phyloP scores from a whole-genome alignment of 306 rosid genomes.

The Inga oerstediana region DNA sequence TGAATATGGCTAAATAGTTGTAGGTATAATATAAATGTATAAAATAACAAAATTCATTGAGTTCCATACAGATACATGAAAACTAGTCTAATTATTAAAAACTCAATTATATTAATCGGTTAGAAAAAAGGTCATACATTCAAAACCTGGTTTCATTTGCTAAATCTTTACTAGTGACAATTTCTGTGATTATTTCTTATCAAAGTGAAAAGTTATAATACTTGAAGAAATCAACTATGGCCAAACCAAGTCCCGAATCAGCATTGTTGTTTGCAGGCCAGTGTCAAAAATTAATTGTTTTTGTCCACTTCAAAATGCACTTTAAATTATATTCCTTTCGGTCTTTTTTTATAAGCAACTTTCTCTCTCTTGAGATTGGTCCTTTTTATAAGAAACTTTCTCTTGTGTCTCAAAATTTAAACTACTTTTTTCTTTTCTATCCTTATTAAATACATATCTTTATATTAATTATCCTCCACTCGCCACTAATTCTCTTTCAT shows the following conservation, averaged over 20 bases:
- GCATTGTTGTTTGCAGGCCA: conserved; percentile 8
- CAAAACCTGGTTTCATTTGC: neutral
- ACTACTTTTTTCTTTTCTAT: no score
- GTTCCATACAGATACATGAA: neutral
- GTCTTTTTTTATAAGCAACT: no score
- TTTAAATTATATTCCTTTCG: neutral
- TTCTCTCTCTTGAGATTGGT: no score
- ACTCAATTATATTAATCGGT: neutral
- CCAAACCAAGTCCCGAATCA: neutral
- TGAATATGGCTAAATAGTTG: no score
- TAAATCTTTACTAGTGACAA: neutral
- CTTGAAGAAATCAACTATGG: neutral
- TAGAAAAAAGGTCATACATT: neutral
- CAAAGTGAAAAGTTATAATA: neutral
- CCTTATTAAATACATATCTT: no score
- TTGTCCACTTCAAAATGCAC: neutral
- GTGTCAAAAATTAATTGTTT: conserved; percentile 15
- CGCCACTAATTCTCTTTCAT: no score
- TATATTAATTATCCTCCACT: no score
- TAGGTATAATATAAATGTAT: no score
- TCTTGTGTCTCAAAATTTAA: no score
- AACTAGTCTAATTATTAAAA: neutral
- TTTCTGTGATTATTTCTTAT: neutral
- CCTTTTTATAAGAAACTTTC: no score
- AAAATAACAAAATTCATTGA: neutral